A percentile compares a stretch with the other conserved stretches of the same genome.
phyloP scores from a whole-genome alignment of 257 asterid genomes.

The Plantago elongata region DNA sequence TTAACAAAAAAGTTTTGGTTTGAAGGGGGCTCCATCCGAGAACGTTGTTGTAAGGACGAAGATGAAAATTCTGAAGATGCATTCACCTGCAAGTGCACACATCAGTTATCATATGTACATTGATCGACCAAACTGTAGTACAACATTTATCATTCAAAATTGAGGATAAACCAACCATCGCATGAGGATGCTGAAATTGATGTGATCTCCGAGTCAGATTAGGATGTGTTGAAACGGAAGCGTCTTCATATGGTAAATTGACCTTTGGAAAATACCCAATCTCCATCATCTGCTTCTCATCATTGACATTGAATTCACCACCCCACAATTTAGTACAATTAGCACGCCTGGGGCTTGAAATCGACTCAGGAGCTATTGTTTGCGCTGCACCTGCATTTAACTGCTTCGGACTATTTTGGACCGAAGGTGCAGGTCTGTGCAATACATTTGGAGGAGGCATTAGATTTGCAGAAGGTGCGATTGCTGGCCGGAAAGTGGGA shows the following conservation, averaged over 20 bases:
- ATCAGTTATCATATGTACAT: too few relatives aligned
- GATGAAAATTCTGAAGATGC: constrained; percentile 48
- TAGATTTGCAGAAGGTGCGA: constrained; percentile 26
- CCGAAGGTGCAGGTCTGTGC: constrained; percentile 31
- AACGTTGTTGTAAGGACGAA: constrained; percentile 37
- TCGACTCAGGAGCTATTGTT: constrained; percentile 22
- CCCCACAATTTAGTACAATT: constrained; percentile 43
- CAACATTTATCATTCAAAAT: background rate
- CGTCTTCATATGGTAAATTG: constrained; percentile 23
- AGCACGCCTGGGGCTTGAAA: constrained; percentile 25
- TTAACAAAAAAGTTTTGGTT: constrained; percentile 62
- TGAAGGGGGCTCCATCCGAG: constrained; percentile 98
- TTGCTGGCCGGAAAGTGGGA: constrained; percentile 32
- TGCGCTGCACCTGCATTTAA: background rate
- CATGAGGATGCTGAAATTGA: constrained; percentile 33
- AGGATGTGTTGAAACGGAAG: constrained; percentile 31
- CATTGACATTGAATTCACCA: constrained; percentile 35
- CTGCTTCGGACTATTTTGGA: constrained; percentile 34
- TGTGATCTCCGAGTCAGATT: constrained; percentile 41
- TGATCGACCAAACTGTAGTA: background rate
- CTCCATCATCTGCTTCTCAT: constrained; percentile 20
- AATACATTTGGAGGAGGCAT: constrained; percentile 34
- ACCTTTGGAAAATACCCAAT: constrained; percentile 4
- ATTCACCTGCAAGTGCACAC: constrained; percentile 43
- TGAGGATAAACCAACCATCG: constrained; percentile 32